Conservation (phyloP, 192 early-diverging fungal genomes). For the Mortierella alpina region DNA sequence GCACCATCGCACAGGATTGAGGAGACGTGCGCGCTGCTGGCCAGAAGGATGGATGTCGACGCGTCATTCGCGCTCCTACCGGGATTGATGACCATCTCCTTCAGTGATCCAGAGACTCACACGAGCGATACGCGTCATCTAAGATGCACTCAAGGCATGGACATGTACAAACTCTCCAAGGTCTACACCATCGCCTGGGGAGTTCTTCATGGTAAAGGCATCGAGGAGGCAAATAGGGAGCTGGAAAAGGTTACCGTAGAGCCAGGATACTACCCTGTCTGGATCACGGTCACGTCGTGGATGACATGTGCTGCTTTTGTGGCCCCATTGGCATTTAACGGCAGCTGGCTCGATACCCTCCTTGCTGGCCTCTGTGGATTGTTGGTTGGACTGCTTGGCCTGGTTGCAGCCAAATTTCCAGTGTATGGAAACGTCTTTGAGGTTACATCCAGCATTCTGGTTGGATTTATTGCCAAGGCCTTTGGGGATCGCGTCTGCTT, state of each 20-base stretch:
- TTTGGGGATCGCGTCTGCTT: constrained; percentile 73
- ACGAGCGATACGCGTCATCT: constrained; percentile 81
- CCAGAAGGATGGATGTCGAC: constrained; percentile 67
- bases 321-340: constrained; percentile 66
- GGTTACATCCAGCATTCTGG: constrained; percentile 70
- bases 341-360: constrained; percentile 64
- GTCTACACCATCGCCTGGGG: constrained; percentile 72
- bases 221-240: constrained; percentile 68
- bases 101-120: constrained; percentile 80
- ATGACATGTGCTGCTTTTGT: constrained; percentile 59
- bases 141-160: constrained; percentile 67
- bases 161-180: constrained; percentile 74
- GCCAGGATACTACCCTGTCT: constrained; percentile 38
- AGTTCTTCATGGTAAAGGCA: constrained; percentile 69
- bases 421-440: constrained; percentile 80
- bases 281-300: constrained; percentile 47
- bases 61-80: constrained; percentile 76
- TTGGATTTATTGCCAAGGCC: constrained; percentile 70
- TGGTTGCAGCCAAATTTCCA: constrained; percentile 70
- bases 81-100: constrained; percentile 77
- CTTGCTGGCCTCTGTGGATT: constrained; percentile 53
- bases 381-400: constrained; percentile 69
- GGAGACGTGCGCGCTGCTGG: constrained; percentile 56
- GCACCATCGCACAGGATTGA: constrained; percentile 76
- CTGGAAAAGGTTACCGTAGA: constrained; percentile 62